Percentiles rank a stretch among this genome's conserved stretches.
Evolutionary conservation across 768 basidiomycete species (phyloP).

Genomic region (Mrakia gelida): DNA sequence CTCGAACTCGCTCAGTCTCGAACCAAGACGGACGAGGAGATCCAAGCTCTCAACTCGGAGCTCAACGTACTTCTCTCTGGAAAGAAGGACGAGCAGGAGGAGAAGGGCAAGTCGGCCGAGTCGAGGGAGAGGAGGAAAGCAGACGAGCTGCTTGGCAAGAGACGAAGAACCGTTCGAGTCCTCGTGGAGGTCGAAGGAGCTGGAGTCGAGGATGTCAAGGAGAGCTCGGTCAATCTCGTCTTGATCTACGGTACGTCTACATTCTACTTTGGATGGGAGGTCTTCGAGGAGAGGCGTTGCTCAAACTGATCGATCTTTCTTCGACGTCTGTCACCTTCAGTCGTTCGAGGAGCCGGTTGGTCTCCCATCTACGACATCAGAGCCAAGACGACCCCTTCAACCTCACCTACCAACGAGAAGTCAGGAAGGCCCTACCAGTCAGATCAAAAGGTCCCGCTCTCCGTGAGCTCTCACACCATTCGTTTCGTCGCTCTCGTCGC

Average conservation of each 20-base stretch:
- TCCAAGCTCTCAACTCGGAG: slow-evolving; percentile 47
- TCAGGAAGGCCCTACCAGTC: background rate
- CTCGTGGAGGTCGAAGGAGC: background rate
- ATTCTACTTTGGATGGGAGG: background rate
- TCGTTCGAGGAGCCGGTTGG: slow-evolving; percentile 56
- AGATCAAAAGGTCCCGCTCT: background rate
- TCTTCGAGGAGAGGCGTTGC: background rate
- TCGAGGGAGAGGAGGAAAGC: background rate
- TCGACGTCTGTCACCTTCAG: slow-evolving; percentile 35
- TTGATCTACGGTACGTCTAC: background rate
- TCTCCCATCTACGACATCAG: slow-evolving; percentile 58
- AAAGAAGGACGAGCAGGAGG: background rate
- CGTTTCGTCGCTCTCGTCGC: background rate
- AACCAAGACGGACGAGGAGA: slow-evolving; percentile 44
- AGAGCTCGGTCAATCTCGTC: background rate
- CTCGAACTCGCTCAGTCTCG: slow-evolving; percentile 43
- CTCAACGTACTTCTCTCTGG: slow-evolving; percentile 37
- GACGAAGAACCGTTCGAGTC: background rate
- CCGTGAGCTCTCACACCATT: background rate
- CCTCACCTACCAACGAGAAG: slow-evolving; percentile 45
- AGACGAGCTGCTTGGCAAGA: background rate
- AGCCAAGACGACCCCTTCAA: slow-evolving; percentile 47
- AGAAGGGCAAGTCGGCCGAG: slow-evolving; percentile 31
- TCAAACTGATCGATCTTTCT: slow-evolving; percentile 37
- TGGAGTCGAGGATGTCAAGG: background rate